Percentiles rank a stretch among this genome's conserved stretches.
These are phyloP conservation scores for Fusarium nodosum DNA, from an alignment of 2,329 filamentous ascomycete genomes.

Conservation along the genomic window DNA sequence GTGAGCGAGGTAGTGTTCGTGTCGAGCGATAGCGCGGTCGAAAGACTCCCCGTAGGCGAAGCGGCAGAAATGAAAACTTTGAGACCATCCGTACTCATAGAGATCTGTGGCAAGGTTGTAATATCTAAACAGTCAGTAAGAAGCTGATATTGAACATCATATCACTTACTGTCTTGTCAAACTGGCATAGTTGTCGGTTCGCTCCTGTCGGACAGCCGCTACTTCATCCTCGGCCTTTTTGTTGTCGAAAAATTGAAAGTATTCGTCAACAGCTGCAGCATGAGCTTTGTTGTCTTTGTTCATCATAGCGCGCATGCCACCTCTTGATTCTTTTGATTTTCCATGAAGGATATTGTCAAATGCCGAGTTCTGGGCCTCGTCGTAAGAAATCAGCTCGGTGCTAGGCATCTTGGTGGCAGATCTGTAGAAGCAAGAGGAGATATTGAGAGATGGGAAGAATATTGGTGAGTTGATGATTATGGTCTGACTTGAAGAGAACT, in stretches of 20 bases:
- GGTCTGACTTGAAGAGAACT: neutral
- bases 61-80: slow-evolving; percentile 95
- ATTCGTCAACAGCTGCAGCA: slow-evolving; percentile 82
- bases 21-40: slow-evolving; percentile 88
- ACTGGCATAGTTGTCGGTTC: slow-evolving; percentile 87
- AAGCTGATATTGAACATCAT: rapidly evolving
- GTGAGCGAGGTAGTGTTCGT: slow-evolving; percentile 94
- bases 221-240: slow-evolving; percentile 82
- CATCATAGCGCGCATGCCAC: slow-evolving; percentile 83
- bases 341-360: slow-evolving; percentile 88
- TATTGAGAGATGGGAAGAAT: rapidly evolving
- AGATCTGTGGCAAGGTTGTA: slow-evolving; percentile 93
- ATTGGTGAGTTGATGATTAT: neutral
- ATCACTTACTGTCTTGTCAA: slow-evolving; percentile 82
- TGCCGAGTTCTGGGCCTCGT: slow-evolving; percentile 82
- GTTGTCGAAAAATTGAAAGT: slow-evolving; percentile 94
- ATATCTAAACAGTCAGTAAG: slow-evolving; percentile 68
- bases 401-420: slow-evolving; percentile 37
- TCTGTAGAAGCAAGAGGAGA: neutral
- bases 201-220: slow-evolving; percentile 73
- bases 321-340: slow-evolving; percentile 71
- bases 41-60: slow-evolving; percentile 88
- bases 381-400: slow-evolving; percentile 77
- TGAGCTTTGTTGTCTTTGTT: slow-evolving; percentile 80
- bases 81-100: slow-evolving; percentile 95